phyloP scores from a whole-genome alignment of 163 green algal genomes.

The Chlorella variabilis region DNA sequence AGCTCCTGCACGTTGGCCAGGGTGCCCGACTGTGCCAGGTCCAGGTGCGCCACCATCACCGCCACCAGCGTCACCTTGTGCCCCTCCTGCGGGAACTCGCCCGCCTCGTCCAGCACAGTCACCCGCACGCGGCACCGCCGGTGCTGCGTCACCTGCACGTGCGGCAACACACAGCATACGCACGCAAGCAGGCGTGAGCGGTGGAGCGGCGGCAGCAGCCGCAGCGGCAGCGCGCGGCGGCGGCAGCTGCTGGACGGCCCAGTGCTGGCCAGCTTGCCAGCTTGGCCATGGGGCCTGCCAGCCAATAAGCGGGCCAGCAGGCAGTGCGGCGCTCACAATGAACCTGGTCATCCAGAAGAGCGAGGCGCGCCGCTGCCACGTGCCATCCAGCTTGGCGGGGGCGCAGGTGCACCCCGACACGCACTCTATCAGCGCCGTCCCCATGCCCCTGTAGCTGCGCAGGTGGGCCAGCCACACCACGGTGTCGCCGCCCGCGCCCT shows the following conservation, averaged over 20 bases:
- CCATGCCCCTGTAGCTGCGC: constrained; percentile 22
- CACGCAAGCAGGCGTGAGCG: too few relatives aligned
- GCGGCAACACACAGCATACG: not conserved
- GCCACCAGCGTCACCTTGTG: constrained; percentile 26
- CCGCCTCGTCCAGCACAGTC: not conserved
- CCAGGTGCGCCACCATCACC: constrained; percentile 17
- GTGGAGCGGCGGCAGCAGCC: too few relatives aligned
- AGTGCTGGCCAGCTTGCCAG: too few relatives aligned
- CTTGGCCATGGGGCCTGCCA: too few relatives aligned
- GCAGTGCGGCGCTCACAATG: not conserved
- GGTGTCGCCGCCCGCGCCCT: not conserved
- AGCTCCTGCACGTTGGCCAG: constrained; percentile 14
- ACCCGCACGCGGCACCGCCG: constrained; percentile 1
- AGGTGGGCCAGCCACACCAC: constrained; percentile 11
- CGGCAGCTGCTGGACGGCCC: too few relatives aligned
- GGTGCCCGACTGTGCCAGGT: not conserved
- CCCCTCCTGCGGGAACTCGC: not conserved
- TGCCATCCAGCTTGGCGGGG: constrained; percentile 4
- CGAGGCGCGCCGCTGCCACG: constrained; percentile 5
- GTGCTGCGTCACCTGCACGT: constrained; percentile 10
- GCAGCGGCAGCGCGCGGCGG: too few relatives aligned
- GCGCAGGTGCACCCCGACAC: constrained; percentile 5
- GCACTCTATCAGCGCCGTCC: constrained; percentile 2
- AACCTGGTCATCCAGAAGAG: constrained; percentile 19
- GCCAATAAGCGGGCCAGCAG: too few relatives aligned